A percentile compares a stretch with the other conserved stretches of the same genome.
phyloP scores from a whole-genome alignment of 164 flowering plant genomes.

The Piper longum region DNA sequence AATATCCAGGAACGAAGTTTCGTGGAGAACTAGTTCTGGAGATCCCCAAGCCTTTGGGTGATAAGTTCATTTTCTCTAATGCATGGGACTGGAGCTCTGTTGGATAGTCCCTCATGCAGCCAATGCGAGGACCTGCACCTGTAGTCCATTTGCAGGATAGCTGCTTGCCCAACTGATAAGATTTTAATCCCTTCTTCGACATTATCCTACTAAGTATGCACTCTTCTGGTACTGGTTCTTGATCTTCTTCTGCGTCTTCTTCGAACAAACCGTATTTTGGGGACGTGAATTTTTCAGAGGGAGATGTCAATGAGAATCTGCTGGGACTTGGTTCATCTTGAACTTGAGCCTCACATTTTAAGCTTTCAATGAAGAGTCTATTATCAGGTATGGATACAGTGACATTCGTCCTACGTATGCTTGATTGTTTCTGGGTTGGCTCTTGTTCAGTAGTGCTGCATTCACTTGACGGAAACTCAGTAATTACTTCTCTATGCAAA shows the following conservation, averaged over 20 bases:
- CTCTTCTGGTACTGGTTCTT: slow-evolving; percentile 32
- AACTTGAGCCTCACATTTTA: not conserved
- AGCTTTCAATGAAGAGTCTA: not conserved
- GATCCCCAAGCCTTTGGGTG: slow-evolving; percentile 43
- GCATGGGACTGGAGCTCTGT: slow-evolving; percentile 51
- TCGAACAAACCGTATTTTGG: slow-evolving; percentile 16
- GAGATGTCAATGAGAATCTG: not conserved
- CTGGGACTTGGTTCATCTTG: not conserved
- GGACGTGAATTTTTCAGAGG: slow-evolving; percentile 9
- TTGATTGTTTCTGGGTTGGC: not conserved
- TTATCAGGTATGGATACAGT: not conserved
- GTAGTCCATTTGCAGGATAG: slow-evolving; percentile 72
- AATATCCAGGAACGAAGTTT: not conserved
- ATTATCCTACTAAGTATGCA: slow-evolving; percentile 45
- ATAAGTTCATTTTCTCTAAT: slow-evolving; percentile 56
- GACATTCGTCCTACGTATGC: not conserved
- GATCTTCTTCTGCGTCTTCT: slow-evolving; percentile 12
- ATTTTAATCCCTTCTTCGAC: slow-evolving; percentile 41
- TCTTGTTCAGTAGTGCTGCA: not conserved
- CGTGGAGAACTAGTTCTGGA: slow-evolving; percentile 11
- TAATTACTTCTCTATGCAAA: not conserved
- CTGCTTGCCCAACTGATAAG: slow-evolving; percentile 61
- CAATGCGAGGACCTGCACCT: slow-evolving; percentile 78
- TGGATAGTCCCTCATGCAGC: slow-evolving; percentile 75
- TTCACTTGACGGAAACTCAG: not conserved